Evolutionary conservation across 108 stramenopile species (phyloP).

Genomic region (Chaetoceros tenuissimus): DNA sequence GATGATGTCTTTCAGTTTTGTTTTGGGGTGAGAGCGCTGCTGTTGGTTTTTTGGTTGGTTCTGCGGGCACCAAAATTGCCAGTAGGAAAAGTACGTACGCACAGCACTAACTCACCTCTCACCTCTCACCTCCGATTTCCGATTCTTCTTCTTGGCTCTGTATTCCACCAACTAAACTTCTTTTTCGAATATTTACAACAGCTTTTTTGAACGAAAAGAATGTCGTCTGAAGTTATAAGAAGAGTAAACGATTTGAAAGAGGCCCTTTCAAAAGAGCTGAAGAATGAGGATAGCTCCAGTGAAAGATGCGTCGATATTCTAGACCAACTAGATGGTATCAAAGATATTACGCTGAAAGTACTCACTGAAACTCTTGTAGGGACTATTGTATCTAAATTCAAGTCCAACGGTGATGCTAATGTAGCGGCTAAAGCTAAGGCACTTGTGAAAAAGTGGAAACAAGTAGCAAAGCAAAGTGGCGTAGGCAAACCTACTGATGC

Average conservation of each 20-base stretch:
- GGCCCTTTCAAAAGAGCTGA: constrained; percentile 53
- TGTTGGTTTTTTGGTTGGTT: constrained; percentile 1
- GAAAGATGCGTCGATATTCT: constrained; percentile 68
- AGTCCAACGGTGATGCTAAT: constrained; percentile 34
- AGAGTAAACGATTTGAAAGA: constrained; percentile 60
- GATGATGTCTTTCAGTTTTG: neutral
- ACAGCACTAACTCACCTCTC: too few relatives aligned
- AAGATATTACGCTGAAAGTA: constrained; percentile 51
- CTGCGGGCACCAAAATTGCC: too few relatives aligned
- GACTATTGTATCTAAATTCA: constrained; percentile 68
- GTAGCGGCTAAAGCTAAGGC: constrained; percentile 48
- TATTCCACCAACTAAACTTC: too few relatives aligned
- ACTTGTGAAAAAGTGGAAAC: constrained; percentile 84
- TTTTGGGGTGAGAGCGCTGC: constrained; percentile 2
- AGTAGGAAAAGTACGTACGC: too few relatives aligned
- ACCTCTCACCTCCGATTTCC: too few relatives aligned
- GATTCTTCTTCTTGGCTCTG: too few relatives aligned
- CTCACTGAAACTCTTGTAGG: constrained; percentile 76
- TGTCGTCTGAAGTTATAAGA: constrained; percentile 11
- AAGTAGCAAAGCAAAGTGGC: constrained; percentile 48
- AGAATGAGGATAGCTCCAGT: constrained; percentile 30
- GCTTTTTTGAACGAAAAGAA: too few relatives aligned
- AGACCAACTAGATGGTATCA: constrained; percentile 48
- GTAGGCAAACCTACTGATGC: constrained; percentile 1
- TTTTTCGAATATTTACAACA: too few relatives aligned